Evolutionary conservation across 176 grass and related monocot genomes (phyloP), one percentile per base, ranked within the genome.

Genomic region (Zoysia pacifica): DNA sequence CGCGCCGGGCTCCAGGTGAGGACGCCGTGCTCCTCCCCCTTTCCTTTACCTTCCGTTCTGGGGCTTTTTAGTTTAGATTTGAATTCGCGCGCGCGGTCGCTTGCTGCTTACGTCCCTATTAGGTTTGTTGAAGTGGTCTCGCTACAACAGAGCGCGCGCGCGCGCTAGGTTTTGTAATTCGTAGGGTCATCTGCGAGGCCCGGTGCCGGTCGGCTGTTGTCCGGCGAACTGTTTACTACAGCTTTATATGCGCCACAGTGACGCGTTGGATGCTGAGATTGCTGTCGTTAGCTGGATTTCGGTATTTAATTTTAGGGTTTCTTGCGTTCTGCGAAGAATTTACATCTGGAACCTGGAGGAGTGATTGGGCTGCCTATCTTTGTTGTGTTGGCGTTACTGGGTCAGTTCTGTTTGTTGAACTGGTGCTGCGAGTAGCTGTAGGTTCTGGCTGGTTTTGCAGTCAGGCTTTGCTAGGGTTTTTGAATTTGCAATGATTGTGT

Each of bases 1-100:
- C 90, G 90, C 70, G 90, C 90, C 20, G 90, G 90, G 5, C 86
- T 91, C 1, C 90, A 91, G 90, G 90, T 89, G 70, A 81, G 48
- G 3, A 1, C 40, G 2, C n/a, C 49, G 18, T 1, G 11, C 76
- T 52, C 16, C 62, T 66, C 37, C 11, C 9, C 5, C 15, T 15
- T 1, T 2, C 3, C 15, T 15, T 1, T 2, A 2, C 13, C 58
- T 19, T 9, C 11, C 38, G 67, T 18, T 4, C 11, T 50, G 9
- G 48, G 15, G 18, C 15, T 2, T 15, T 14, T 14, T 53, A 15
- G 18, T 58, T 58, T 74, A 62, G 77, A 74, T 80, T 79, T 66
- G 62, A 14, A 73, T 4, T n/a, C 0, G 43, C 6, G 14, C 73
- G 58, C 65, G 9, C 20, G 40, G 9, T 36, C 9, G 15, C 37